A percentile compares a stretch with the other conserved stretches of the same genome.
Evolutionary conservation across 176 grass and related monocot species (phyloP).

Genomic region (Guadua angustifolia): DNA sequence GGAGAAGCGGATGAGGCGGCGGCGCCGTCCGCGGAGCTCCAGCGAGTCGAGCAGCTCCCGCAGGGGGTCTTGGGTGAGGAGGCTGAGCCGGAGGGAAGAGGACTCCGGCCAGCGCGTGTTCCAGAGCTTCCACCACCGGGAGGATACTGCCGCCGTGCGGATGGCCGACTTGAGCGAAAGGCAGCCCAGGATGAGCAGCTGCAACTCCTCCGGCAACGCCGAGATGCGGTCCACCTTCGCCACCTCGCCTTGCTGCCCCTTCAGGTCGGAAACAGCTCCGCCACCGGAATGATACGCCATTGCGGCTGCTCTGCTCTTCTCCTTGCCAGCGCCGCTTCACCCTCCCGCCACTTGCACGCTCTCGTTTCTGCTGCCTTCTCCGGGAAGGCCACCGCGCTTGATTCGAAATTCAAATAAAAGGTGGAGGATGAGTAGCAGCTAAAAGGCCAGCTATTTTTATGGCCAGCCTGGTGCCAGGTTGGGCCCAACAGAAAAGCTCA

Average conservation of each 20-base stretch:
- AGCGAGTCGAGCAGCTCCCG: not conserved
- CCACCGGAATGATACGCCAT: not conserved
- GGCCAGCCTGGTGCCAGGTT: not conserved
- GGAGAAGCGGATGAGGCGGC: conserved; percentile 44
- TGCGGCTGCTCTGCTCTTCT: not conserved
- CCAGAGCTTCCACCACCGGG: conserved; percentile 37
- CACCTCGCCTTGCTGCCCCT: not conserved
- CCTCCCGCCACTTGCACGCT: not conserved
- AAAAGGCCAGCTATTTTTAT: not conserved
- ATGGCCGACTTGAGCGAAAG: conserved; percentile 54
- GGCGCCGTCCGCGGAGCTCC: not conserved
- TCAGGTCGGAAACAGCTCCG: not conserved
- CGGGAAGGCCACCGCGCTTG: not conserved
- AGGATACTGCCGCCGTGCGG: conserved; percentile 36
- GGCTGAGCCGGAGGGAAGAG: conserved; percentile 28
- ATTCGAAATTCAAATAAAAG: conserved; percentile 10
- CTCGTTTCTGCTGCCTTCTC: not conserved
- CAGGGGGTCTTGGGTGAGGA: not conserved
- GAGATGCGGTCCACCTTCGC: conserved; percentile 44
- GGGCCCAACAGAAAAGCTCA: not conserved
- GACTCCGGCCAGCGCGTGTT: conserved; percentile 24
- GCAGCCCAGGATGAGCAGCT: conserved; percentile 48
- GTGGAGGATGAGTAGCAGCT: not conserved
- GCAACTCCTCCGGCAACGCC: conserved; percentile 33
- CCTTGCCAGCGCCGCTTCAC: not conserved